Conservation (phyloP, 352 stramenopile genomes). For the Phytophthora gonapodyides region DNA sequence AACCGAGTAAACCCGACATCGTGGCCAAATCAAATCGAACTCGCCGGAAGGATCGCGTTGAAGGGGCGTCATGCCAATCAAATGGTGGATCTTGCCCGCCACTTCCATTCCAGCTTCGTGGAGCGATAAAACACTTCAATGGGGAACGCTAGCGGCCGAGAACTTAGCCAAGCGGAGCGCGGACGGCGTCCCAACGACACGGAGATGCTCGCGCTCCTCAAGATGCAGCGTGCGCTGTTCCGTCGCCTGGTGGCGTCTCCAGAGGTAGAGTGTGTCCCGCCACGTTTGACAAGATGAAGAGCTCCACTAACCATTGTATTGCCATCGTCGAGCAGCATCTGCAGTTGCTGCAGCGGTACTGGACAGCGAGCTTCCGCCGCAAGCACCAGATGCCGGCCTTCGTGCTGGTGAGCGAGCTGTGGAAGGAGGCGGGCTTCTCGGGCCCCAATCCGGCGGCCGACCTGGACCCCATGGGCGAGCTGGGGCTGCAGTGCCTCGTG, state of each 20-base stretch:
- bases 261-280: slow-evolving; percentile 31
- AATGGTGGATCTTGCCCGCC: slow-evolving; percentile 15
- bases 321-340: slow-evolving; percentile 43
- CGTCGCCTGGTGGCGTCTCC: slow-evolving; percentile 60
- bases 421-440: slow-evolving; percentile 56
- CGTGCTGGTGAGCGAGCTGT: slow-evolving; percentile 46
- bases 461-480: slow-evolving; percentile 57
- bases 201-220: slow-evolving; percentile 65
- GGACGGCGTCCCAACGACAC: slow-evolving; percentile 57
- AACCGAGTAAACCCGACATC: too few species aligned
- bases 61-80: slow-evolving; percentile 27
- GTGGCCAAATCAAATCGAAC: neutral
- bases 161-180: slow-evolving; percentile 42
- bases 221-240: slow-evolving; percentile 67
- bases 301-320: slow-evolving; percentile 5
- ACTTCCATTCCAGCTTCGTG: slow-evolving; percentile 10
- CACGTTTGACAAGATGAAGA: too few species aligned
- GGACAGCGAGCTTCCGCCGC: slow-evolving; percentile 51
- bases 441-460: slow-evolving; percentile 57
- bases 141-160: slow-evolving; percentile 46
- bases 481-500: slow-evolving; percentile 67
- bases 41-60: slow-evolving; percentile 1
- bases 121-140: slow-evolving; percentile 23
- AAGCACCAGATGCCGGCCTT: slow-evolving; percentile 45
- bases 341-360: slow-evolving; percentile 63